Base-by-base conservation (phyloP, 495 filamentous ascomycete genomes). In the Podospora pseudocomata region DNA sequence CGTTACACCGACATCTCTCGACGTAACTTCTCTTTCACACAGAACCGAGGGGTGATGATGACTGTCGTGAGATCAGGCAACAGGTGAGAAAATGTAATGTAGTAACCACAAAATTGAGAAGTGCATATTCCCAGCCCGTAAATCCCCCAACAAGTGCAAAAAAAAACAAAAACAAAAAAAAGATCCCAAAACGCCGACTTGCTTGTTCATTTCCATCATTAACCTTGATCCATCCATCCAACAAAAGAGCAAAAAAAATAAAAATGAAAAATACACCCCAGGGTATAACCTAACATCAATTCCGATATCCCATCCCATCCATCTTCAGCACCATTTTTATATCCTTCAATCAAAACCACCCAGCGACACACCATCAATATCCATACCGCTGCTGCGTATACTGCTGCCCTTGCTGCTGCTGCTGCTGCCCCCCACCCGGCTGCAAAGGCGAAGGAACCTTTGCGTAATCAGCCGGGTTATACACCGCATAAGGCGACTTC, bases 401-500 rank as follows among this genome's bases (percentile, higher is more conserved):
- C 6, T n/a, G 55, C n/a, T 58, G 55, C 55, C 16, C 55, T 19
- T 58, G n/a, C 55, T 58, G 55, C 0, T 20, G 55, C 2, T 58
- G 55, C 23, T 58, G 55, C 55, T 58, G 72, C 13, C 62, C 58
- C 34, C 67, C 68, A 11, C 54, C 56, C 13, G 34, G 53, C 23
- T 70, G 69, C 3, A 39, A n/a, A 15, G 15, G n/a, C n/a, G 65
- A 65, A 15, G 58, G 55, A 18, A 70, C 56, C 64, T 77, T 76
- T 11, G 76, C 79, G 26, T 82, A 83, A 66, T 83, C 80, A 2
- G 79, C 77, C 7, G 81, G 80, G 64, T 82, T 83, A 64, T 83
- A 83, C 1, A 73, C 73, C 3, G 76, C 75, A 18, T 68, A 73
- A 15, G 67, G 75, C n/a, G 72, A 68, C 1, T 69, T 67, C 16